Conservation (phyloP, 805 yeast genomes). For the Cyberlindnera euphorbiiphila region DNA sequence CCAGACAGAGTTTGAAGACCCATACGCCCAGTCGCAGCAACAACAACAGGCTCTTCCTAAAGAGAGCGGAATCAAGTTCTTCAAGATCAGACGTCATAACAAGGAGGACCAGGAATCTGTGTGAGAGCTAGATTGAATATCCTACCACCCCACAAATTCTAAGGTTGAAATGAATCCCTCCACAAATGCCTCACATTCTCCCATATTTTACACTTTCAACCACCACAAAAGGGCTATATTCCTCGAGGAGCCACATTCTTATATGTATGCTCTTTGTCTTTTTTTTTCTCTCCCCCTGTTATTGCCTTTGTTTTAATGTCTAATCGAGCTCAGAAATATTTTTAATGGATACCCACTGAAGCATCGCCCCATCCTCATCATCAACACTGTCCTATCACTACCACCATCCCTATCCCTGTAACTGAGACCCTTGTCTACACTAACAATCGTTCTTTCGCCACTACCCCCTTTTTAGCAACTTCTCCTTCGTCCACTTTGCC, state of each 20-base stretch:
- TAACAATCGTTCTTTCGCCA: no score
- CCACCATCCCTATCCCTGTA: neutral
- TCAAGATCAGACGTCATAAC: constrained; percentile 61
- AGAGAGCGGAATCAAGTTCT: constrained; percentile 68
- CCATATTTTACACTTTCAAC: neutral
- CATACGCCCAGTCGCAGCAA: constrained; percentile 26
- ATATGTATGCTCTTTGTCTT: neutral
- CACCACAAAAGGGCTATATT: no score
- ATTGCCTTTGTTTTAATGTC: neutral
- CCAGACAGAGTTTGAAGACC: constrained; percentile 22
- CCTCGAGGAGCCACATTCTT: no score
- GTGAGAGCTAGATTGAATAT: no score
- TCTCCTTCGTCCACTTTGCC: neutral
- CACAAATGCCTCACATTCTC: no score
- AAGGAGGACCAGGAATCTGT: constrained; percentile 40
- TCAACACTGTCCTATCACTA: no score
- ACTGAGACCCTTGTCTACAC: no score
- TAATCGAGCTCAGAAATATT: neutral
- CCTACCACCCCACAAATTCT: neutral
- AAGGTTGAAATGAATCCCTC: constrained; percentile 1
- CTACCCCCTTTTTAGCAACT: neutral
- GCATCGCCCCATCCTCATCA: no score
- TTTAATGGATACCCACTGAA: no score
- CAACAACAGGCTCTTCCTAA: constrained; percentile 29
- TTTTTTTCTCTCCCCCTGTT: neutral